Evolutionary conservation across 2,329 filamentous ascomycete species (phyloP), one percentile per base, ranked within the genome.

Genomic region (Colletotrichum spinosum): DNA sequence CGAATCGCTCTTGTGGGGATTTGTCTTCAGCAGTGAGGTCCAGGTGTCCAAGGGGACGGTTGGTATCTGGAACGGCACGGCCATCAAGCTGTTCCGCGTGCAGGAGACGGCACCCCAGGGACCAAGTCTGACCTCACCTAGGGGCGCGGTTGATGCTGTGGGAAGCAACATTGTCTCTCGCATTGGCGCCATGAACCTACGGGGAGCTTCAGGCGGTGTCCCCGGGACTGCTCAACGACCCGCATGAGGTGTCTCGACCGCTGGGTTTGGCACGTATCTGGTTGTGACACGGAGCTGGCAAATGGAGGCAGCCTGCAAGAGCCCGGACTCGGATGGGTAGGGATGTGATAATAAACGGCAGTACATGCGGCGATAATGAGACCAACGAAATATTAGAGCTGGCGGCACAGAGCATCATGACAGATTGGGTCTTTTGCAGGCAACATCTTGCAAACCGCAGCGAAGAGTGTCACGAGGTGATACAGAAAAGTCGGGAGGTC

Each of bases 1-100:
- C 76, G 93, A 97, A 77, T 95, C 93, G 6, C 83, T 98, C 11
- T 84, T 99, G 9, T 99, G 96, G 96, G 90, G 93, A 13, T 92
- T 97, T 71, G 89, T 97, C 57, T 98, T 97, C 76, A 90, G 92
- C 35, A 90, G 90, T 72, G 96, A 99, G 80, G 93, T 97, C 89
- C 89, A 94, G 63, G 88, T 95, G 35, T 88, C 91, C 0, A 94
- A 91, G 74, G 94, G 94, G 37, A 94, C 92, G 2, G 92, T 94
- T 38, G 95, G 96, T 8, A 90, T 97, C 2, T 99, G 96, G 95
- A 97, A 95, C 73, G 92, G 93, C 41, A 98, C 96, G 1, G 84
- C 84, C 2, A 93, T 99, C 76, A 92, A 91, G 74, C 83, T 99
- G 12, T 99, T 99, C 80, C 90, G 89, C 54, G 94, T 97, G 3